These are phyloP conservation scores for Candida labiduridarum DNA, from an alignment of 1,139 yeast genomes.

Conservation along the genomic window DNA sequence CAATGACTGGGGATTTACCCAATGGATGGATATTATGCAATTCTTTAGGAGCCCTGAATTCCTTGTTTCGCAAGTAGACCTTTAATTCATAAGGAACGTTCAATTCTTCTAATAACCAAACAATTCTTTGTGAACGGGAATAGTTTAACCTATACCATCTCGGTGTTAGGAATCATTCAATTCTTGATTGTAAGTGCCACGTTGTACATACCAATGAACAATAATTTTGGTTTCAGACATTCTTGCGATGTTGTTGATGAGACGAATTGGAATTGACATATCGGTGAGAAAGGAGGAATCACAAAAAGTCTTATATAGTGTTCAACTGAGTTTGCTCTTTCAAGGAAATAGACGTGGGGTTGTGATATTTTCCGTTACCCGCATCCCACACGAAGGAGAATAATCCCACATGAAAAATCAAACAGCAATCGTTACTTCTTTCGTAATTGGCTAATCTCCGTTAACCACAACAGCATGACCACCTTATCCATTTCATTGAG, in stretches of 20 bases:
- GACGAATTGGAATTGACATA: neutral
- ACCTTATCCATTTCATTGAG: too few species aligned
- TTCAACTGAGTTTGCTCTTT: neutral
- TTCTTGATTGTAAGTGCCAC: neutral
- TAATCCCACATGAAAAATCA: neutral
- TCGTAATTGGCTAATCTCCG: neutral
- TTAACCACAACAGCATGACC: neutral
- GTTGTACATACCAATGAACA: slow-evolving; percentile 25
- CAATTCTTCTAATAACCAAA: slow-evolving; percentile 43
- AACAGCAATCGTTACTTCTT: neutral
- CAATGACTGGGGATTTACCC: slow-evolving; percentile 46
- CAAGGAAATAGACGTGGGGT: neutral
- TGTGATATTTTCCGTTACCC: neutral
- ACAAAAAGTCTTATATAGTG: neutral
- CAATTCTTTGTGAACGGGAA: slow-evolving; percentile 41
- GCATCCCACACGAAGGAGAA: neutral
- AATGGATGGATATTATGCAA: slow-evolving; percentile 39
- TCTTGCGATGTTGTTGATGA: neutral
- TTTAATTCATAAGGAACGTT: slow-evolving; percentile 39
- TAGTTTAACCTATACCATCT: slow-evolving; percentile 30
- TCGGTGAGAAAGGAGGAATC: neutral
- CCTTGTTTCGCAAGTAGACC: slow-evolving; percentile 28
- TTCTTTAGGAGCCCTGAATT: slow-evolving; percentile 39
- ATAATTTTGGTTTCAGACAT: slow-evolving; percentile 16
- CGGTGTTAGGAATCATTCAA: slow-evolving; percentile 9